A percentile compares a stretch with the other conserved stretches of the same genome.
Conservation (phyloP, 148 eudicot genomes). For the Rhododendron ovatum region DNA sequence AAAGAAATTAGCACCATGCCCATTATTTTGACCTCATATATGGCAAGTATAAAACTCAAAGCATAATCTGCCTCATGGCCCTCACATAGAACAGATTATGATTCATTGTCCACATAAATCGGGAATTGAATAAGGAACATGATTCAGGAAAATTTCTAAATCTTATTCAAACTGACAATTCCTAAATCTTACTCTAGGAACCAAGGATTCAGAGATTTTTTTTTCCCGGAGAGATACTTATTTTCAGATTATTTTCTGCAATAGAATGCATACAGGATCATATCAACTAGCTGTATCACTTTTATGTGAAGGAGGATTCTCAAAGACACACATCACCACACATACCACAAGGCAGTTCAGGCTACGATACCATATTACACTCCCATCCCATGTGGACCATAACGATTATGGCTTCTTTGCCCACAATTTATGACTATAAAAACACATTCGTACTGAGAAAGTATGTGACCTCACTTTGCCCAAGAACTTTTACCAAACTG, state of each 20-base stretch:
- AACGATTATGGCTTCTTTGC: not conserved
- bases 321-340: not conserved
- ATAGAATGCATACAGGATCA: not conserved
- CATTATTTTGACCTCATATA: not conserved
- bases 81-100: not conserved
- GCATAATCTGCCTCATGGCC: not conserved
- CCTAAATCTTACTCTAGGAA: not conserved
- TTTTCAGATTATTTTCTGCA: not conserved
- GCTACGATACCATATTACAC: not conserved
- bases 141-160: not conserved
- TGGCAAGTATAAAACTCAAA: not conserved
- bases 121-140: not conserved
- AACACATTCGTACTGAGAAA: not conserved
- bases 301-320: not conserved
- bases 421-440: not conserved
- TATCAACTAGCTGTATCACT: not conserved
- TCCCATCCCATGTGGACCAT: not conserved
- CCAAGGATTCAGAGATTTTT: not conserved
- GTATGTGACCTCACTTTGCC: not conserved
- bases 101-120: not conserved
- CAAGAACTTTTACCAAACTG: not conserved
- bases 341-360: not conserved
- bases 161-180: not conserved
- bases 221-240: not conserved
- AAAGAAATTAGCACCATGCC: not conserved